Evolutionary conservation across 176 grass and related monocot genomes (phyloP), one percentile per base, ranked within the genome.

Genomic region (Panicum miliaceum): DNA sequence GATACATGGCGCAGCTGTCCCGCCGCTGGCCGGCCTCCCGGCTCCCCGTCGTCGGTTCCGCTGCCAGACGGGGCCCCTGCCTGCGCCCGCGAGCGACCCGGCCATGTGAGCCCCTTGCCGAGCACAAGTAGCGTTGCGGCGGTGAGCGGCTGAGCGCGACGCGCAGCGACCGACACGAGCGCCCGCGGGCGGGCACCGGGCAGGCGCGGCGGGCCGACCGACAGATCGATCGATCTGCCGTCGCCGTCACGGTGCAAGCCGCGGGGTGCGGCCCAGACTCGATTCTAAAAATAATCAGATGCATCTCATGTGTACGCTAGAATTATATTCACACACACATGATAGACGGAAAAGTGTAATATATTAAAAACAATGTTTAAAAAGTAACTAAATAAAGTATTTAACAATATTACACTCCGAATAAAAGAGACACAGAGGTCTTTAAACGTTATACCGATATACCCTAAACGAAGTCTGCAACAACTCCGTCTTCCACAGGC

Each of bases 1-100:
- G 61, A 54, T n/a, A 22, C 22, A 68, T 26, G 19, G 43, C 46
- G 12, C 16, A 69, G 41, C 64, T 79, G 84, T 43, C 75, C 40
- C 68, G 13, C 23, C n/a, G 22, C 64, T 78, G 74, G 7, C 64
- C 19, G 10, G 45, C 29, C 11, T 13, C 69, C 41, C 12, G 12
- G 26, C 23, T 12, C 2, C 35, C 13, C 20, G 16, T 70, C 88
- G 71, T 85, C 88, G 83, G 71, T 85, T 64, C 45, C 71, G 4
- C 77, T 76, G 88, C 42, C 59, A 35, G 14, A 35, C 62, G 53
- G 62, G 82, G 38, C 63, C 60, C 8, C 4, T 2, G 3, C 40
- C 32, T 0, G 45, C 43, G 15, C 26, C 20, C 52, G 12, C 12
- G 23, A 14, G 15, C 35, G 69, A 54, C 81, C 73, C 81, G 7